Evolutionary conservation across 192 early-diverging fungal genomes (phyloP), one percentile per base, ranked within the genome.

Genomic region (Coemansia guatemalensis): DNA sequence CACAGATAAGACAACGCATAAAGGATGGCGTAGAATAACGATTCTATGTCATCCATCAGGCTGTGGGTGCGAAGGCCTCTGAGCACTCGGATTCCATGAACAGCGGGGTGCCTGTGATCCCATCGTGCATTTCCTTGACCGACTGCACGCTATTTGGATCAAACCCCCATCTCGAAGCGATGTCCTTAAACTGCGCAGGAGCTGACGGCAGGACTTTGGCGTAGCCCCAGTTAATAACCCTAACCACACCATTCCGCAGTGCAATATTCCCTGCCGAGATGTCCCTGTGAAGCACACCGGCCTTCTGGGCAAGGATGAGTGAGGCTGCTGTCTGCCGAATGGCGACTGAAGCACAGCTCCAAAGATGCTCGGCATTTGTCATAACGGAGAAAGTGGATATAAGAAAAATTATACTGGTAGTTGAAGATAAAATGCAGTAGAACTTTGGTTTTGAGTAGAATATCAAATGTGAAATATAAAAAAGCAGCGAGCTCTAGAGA

Each of bases 231-330:
- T 65, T 57, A 57, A 71, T 57, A 1, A 60, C 32, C 1, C 22
- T 25, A 4, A 55, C 56, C 5, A 8, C 4, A 3, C 52, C 56
- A 22, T 23, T 49, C 7, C 23, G 48, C 33, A 71, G 25, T 8
- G 52, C 57, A 47, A 72, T 62, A 50, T 66, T 65, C n/a, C 54
- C 69, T 4, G 64, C 39, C 20, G 64, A 72, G 22, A 72, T 58
- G 39, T 66, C 70, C 21, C 64, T 47, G 24, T 72, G 69, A 17
- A 72, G 58, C 2, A 68, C 52, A 21, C 58, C 59, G 12, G 56
- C 52, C 4, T 48, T 47, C 4, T 35, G 47, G 5, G 69, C 69
- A 14, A 56, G 27, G 8, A 56, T 41, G 21, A 71, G 56, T 17
- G 57, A 67, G 4, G 48, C 9, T 1, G 47, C 26, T 1, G 56